Percentiles rank a stretch among this genome's conserved stretches.
phyloP scores from a whole-genome alignment of 768 basidiomycete species.

The Pleurotus salmoneostramineus region DNA sequence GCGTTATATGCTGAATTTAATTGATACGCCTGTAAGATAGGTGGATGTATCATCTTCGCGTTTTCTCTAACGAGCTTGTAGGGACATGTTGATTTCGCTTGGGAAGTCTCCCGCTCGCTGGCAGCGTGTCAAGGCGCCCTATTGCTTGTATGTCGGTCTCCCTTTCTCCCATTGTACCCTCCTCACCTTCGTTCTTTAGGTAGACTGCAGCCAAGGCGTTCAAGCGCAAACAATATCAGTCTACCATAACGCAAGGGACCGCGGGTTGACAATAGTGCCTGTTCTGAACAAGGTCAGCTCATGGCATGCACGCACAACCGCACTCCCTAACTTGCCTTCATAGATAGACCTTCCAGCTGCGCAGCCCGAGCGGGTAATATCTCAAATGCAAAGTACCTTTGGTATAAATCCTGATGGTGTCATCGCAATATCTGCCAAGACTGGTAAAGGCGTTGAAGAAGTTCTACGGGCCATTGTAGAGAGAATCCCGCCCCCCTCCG shows the following conservation, averaged over 20 bases:
- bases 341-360: conserved; percentile 93
- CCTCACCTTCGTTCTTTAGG: conserved; percentile 34
- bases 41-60: background rate
- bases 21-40: conserved; percentile 81
- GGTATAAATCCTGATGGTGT: conserved; percentile 74
- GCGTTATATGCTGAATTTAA: conserved; percentile 81
- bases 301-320: background rate
- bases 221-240: conserved; percentile 98
- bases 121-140: conserved; percentile 92
- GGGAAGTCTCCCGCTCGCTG: conserved; percentile 91
- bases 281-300: conserved; percentile 82
- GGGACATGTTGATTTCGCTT: conserved; percentile 98
- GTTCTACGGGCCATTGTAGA: conserved; percentile 80
- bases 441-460: conserved; percentile 74
- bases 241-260: conserved; percentile 82
- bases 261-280: conserved; percentile 80
- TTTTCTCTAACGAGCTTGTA: conserved; percentile 19
- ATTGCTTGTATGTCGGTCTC: conserved; percentile 36
- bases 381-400: conserved; percentile 80
- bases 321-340: conserved; percentile 6
- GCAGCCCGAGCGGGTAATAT: conserved; percentile 73
- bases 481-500: conserved; percentile 78
- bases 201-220: conserved; percentile 96
- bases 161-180: background rate
- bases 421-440: conserved; percentile 88